Evolutionary conservation across 179 eudicot genomes (phyloP), one percentile per base, ranked within the genome.

Genomic region (Vitellaria paradoxa): DNA sequence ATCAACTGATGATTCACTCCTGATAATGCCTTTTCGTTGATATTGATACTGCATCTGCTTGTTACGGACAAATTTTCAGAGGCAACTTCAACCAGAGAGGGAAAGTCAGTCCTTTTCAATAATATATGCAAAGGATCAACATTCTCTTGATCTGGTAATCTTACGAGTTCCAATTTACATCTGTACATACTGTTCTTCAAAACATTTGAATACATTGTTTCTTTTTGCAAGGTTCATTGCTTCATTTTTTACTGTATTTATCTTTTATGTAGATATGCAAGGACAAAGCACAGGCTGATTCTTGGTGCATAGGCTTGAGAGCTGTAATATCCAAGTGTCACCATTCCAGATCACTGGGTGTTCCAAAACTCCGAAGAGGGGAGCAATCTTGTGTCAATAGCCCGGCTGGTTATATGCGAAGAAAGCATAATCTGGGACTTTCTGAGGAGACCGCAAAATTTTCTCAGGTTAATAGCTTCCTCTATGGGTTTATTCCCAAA

Each of bases 101-200:
- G 88, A 80, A 72, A 57, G 74, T 70, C 88, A 81, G 73, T 80
- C 86, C 50, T 76, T 85, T 73, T 85, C 88, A 50, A 74, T 85
- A 40, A 37, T 85, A 6, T 65, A 81, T 17, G 82, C 45, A 20
- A 78, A 78, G 71, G 80, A 79, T 65, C 81, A 85, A 76, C 71
- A 74, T 68, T 75, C 86, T 67, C 86, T 85, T 56, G 84, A 85
- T 81, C 82, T 85, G 88, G 88, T 85, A 82, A 72, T 9, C 64
- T 0, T 42, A 17, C 7, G 76, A 61, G 21, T 46, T 50, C 42
- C 40, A 14, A 20, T 49, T 49, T 56, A 17, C 23, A 17, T 21
- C 4, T n/a, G 3, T 65, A 11, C 64, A 76, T 11, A 37, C 30
- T 18, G 12, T 45, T 45, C 24, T 6, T 18, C 11, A 6, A 26